These are phyloP conservation scores for Epichloe sibirici DNA, from an alignment of 2,329 filamentous ascomycete species.

Conservation along the genomic window DNA sequence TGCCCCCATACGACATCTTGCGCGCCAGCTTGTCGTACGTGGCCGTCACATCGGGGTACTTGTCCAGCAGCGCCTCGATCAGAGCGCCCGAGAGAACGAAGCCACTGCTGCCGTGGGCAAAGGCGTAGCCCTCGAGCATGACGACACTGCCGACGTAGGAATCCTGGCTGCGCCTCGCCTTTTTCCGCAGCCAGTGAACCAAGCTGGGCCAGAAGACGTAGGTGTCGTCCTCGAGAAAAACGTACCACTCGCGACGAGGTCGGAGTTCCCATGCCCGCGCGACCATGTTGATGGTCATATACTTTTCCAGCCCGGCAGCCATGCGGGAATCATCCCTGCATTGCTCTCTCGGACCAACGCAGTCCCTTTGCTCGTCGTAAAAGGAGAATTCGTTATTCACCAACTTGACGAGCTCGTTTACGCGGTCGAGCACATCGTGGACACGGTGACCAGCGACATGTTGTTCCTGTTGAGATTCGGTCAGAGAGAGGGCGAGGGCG, in stretches of 20 bases:
- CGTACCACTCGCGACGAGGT: conserved; percentile 43
- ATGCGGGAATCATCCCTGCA: conserved; percentile 22
- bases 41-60: conserved; percentile 29
- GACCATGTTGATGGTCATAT: conserved; percentile 48
- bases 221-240: conserved; percentile 47
- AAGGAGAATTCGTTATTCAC: conserved; percentile 32
- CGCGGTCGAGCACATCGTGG: conserved; percentile 28
- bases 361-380: conserved; percentile 32
- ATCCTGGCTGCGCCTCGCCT: conserved; percentile 29
- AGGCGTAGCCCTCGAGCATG: conserved; percentile 31
- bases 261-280: conserved; percentile 42
- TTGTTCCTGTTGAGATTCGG: conserved; percentile 26
- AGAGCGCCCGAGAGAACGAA: conserved; percentile 41
- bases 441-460: conserved; percentile 34
- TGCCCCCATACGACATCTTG: conserved; percentile 38
- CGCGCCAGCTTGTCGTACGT: conserved; percentile 34
- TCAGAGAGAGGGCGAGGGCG: background rate
- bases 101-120: conserved; percentile 47
- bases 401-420: conserved; percentile 24
- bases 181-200: conserved; percentile 33
- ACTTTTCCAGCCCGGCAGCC: conserved; percentile 46
- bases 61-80: conserved; percentile 33
- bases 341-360: conserved; percentile 33
- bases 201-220: conserved; percentile 45
- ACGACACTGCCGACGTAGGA: conserved; percentile 40